Percentiles rank a stretch among this genome's conserved stretches.
phyloP scores from a whole-genome alignment of 2,329 filamentous ascomycete genomes.

The Cordyceps sp. region DNA sequence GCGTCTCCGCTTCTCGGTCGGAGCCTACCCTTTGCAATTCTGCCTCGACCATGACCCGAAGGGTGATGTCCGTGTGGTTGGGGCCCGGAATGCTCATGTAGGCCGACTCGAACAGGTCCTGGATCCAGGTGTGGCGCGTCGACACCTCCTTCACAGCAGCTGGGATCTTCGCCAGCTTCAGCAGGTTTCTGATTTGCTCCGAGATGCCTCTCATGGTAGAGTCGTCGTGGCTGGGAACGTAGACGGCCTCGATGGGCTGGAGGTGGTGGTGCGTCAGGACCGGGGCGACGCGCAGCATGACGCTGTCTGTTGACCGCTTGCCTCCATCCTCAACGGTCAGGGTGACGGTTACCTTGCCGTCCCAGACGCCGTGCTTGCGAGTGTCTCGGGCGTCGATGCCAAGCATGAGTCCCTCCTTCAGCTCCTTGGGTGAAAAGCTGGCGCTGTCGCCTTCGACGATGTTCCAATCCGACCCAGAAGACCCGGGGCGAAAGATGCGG shows the following conservation, averaged over 20 bases:
- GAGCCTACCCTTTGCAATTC: too few relatives aligned
- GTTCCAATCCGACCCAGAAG: slow-evolving; percentile 11
- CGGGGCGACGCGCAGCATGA: slow-evolving; percentile 18
- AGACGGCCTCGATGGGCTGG: slow-evolving; percentile 6
- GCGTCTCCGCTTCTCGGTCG: too few relatives aligned
- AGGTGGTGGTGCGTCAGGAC: slow-evolving; percentile 20
- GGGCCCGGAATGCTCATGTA: slow-evolving; percentile 21
- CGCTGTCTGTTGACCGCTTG: slow-evolving; percentile 7
- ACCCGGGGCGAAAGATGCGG: slow-evolving; percentile 14
- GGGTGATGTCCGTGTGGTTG: too few relatives aligned
- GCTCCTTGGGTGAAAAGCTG: slow-evolving; percentile 11
- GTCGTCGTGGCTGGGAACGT: too few relatives aligned
- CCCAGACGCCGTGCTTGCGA: slow-evolving; percentile 9
- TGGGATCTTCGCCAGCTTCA: too few relatives aligned
- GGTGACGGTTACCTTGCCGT: slow-evolving; percentile 10
- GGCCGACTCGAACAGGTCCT: slow-evolving; percentile 21
- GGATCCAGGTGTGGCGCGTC: slow-evolving; percentile 16
- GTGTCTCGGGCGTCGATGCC: slow-evolving; percentile 19
- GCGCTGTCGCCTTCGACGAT: slow-evolving; percentile 10
- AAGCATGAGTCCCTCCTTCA: slow-evolving; percentile 14
- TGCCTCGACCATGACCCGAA: too few relatives aligned
- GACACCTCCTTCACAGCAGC: too few relatives aligned
- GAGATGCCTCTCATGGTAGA: too few relatives aligned
- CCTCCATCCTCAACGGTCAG: slow-evolving; percentile 13
- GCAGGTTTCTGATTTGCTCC: too few relatives aligned